Percentiles rank a stretch among this genome's conserved stretches.
Evolutionary conservation across 768 basidiomycete species (phyloP).

Genomic region (Tephrocybe sp.): DNA sequence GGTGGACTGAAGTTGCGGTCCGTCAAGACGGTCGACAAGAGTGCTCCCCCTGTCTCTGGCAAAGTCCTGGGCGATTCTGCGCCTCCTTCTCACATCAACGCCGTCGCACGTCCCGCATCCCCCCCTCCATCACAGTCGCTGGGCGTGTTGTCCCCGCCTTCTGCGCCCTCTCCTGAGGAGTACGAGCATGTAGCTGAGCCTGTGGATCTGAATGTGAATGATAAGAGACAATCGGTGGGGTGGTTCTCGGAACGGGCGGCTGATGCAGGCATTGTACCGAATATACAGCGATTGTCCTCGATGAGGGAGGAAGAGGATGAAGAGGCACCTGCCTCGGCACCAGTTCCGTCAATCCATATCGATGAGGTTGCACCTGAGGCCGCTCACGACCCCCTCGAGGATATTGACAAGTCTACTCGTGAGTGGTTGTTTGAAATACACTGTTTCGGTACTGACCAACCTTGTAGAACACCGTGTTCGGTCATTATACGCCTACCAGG

Average conservation of each 20-base stretch:
- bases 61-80: constrained; percentile 74
- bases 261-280: constrained; percentile 43
- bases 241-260: constrained; percentile 91
- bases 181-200: constrained; percentile 30
- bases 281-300: constrained; percentile 44
- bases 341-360: constrained; percentile 59
- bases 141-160: constrained; percentile 21
- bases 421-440: constrained; percentile 21
- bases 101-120: constrained; percentile 41
- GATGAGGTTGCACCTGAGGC: constrained; percentile 41
- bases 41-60: constrained; percentile 67
- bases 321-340: constrained; percentile 26
- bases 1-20: constrained; percentile 69
- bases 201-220: constrained; percentile 24
- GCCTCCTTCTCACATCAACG: constrained; percentile 69
- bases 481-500: constrained; percentile 82
- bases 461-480: constrained; percentile 69
- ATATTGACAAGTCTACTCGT: constrained; percentile 71
- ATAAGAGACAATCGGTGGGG: constrained; percentile 77
- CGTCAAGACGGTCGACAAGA: constrained; percentile 82
- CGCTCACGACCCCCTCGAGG: constrained; percentile 57
- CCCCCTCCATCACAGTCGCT: constrained; percentile 29
- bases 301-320: constrained; percentile 67
- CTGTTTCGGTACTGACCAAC: neutral
- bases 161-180: constrained; percentile 3